These are phyloP conservation scores for Aureobasidium musti DNA, from an alignment of 2,329 filamentous ascomycete species.

Conservation along the genomic window DNA sequence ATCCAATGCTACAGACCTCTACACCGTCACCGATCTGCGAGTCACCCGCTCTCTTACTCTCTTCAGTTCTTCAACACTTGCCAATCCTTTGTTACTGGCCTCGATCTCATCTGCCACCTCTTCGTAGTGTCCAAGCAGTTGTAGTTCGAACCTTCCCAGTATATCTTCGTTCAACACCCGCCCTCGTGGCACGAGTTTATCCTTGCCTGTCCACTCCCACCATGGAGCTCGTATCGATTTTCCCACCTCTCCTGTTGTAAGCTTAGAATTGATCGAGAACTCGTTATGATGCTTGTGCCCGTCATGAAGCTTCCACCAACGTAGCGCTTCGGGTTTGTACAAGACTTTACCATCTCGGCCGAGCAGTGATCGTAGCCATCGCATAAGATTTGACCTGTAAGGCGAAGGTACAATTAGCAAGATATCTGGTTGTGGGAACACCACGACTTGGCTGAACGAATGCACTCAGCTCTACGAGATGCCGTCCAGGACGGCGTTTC, in stretches of 20 bases:
- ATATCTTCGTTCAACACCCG: conserved; percentile 27
- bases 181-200: conserved; percentile 10
- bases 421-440: no score
- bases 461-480: no score
- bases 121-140: conserved; percentile 29
- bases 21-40: conserved; percentile 27
- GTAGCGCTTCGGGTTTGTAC: conserved; percentile 33
- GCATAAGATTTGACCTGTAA: conserved; percentile 34
- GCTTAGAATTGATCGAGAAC: conserved; percentile 28
- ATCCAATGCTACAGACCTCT: background rate
- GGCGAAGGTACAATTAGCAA: no score
- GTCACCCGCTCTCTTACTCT: conserved; percentile 22
- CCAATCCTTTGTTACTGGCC: conserved; percentile 30
- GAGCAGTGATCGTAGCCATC: conserved; percentile 30
- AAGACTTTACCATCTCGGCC: conserved; percentile 24
- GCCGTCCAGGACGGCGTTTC: no score
- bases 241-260: background rate
- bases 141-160: conserved; percentile 31
- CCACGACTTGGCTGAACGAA: no score
- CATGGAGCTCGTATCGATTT: conserved; percentile 9
- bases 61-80: conserved; percentile 20
- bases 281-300: conserved; percentile 34
- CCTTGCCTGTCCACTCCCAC: conserved; percentile 30
- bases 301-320: conserved; percentile 40
- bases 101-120: conserved; percentile 29